Base-by-base conservation (phyloP, 495 filamentous ascomycete genomes). In the Chaetomium cochliodes region DNA sequence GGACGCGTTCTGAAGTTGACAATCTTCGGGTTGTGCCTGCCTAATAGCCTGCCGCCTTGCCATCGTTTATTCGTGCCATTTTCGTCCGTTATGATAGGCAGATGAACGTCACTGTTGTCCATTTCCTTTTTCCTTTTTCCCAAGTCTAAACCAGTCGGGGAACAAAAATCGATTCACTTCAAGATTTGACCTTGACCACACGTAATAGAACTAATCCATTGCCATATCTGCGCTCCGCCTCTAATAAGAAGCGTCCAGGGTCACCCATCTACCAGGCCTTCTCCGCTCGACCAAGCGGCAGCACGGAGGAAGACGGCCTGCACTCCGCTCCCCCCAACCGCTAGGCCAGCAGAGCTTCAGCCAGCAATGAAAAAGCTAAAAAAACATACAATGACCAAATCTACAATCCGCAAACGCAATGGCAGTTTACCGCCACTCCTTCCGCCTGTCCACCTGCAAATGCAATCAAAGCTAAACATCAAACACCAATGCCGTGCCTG, bases 401-500 rank as follows among this genome's bases (percentile, higher is more conserved):
- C 20, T 56, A 63, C 61, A 62, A 9, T 25, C 23, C 22, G 20
- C 13, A 26, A 55, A 62, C 42, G 28, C 44, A 42, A 63, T 41
- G 18, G 61, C 41, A 23, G 52, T 50, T 50, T 58, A 26, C 42
- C 42, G 25, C 52, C 60, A 49, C 47, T n/a, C 47, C 46, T 39
- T 33, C 39, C 44, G 9, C 25, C 47, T 23, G 20, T 37, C 59
- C 59, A 9, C 20, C 49, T 66, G 64, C 44, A 61, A 64, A 66
- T 64, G 60, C 57, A 60, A 50, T 20, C 26, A 23, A 63, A 54
- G 28, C 33, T 44, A 58, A 53, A 39, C 56, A 67, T 51, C 53
- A 50, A 28, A 50, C 2, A 25, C 46, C 16, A n/a, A 47, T 41
- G 37, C 28, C 54, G 25, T 39, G 12, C n/a, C 42, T 16, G 60